These are phyloP conservation scores for Clitoria ternatea DNA, from an alignment of 306 rosid genomes.

Conservation along the genomic window DNA sequence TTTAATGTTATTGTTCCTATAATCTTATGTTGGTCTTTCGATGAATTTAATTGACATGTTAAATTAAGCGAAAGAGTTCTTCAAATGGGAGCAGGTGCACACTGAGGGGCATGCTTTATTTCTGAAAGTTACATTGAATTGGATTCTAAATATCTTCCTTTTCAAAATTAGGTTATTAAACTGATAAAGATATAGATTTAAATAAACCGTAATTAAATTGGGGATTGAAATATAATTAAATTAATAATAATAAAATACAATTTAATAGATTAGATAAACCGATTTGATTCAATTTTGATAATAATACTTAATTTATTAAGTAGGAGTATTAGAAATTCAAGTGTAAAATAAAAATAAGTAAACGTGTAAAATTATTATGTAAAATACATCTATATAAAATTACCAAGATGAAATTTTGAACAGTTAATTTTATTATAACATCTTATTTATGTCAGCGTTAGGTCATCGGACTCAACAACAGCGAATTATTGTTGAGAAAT, in stretches of 20 bases:
- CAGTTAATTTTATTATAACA: neutral
- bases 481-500: neutral
- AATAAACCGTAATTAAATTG: no score
- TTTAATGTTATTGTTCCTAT: neutral
- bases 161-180: no score
- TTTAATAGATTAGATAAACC: no score
- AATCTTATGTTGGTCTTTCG: neutral
- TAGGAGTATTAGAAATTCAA: no score
- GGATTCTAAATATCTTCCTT: no score
- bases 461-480: conserved; percentile 20
- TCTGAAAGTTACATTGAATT: neutral
- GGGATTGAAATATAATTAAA: no score
- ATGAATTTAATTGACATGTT: neutral
- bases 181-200: no score
- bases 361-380: neutral
- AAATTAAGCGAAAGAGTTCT: conserved; percentile 13
- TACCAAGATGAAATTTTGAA: neutral
- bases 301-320: no score
- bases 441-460: neutral
- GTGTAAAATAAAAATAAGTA: no score
- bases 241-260: no score
- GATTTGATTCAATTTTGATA: no score
- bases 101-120: neutral
- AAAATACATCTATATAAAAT: neutral
- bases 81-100: conserved; percentile 34